Evolutionary conservation across 2,329 filamentous ascomycete genomes (phyloP).

Genomic region (Fusarium staphyleae): DNA sequence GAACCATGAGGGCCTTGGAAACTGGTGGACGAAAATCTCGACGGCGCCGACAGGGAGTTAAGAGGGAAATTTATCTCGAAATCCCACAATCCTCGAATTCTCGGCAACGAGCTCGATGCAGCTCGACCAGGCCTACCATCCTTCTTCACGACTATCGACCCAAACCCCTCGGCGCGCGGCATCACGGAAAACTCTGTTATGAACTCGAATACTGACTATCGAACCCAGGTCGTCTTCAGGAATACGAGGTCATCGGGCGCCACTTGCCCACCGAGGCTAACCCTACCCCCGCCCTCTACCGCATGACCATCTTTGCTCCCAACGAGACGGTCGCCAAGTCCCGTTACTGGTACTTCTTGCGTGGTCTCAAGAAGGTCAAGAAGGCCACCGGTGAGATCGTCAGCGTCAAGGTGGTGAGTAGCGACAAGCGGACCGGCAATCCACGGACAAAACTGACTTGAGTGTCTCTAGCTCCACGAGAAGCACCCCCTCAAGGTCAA

Average conservation of each 20-base stretch:
- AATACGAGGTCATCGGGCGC: conserved; percentile 99
- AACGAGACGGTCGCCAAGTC: conserved; percentile 99
- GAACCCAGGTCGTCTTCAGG: conserved; percentile 90
- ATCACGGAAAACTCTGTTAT: conserved; percentile 12
- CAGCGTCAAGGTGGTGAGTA: conserved; percentile 89
- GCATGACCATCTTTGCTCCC: conserved; percentile 99
- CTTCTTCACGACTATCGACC: conserved; percentile 14
- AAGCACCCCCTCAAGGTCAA: conserved; percentile 99
- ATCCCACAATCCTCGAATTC: conserved; percentile 20
- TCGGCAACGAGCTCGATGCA: conserved; percentile 1
- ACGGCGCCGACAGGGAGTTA: not conserved
- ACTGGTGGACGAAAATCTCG: not conserved
- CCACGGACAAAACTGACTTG: conserved; percentile 1
- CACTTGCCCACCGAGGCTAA: conserved; percentile 98
- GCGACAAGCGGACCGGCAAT: not conserved
- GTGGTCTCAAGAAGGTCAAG: conserved; percentile 99
- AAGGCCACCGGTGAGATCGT: conserved; percentile 99
- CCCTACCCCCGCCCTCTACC: conserved; percentile 98
- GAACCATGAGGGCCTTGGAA: not conserved
- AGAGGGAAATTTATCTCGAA: conserved; percentile 1
- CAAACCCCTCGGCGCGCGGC: conserved; percentile 16
- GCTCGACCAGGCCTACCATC: conserved; percentile 4
- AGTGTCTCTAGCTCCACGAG: conserved; percentile 82
- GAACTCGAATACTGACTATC: conserved; percentile 43
- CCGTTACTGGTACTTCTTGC: conserved; percentile 99